phyloP scores from a whole-genome alignment of 768 basidiomycete genomes.

The Russula abietina region DNA sequence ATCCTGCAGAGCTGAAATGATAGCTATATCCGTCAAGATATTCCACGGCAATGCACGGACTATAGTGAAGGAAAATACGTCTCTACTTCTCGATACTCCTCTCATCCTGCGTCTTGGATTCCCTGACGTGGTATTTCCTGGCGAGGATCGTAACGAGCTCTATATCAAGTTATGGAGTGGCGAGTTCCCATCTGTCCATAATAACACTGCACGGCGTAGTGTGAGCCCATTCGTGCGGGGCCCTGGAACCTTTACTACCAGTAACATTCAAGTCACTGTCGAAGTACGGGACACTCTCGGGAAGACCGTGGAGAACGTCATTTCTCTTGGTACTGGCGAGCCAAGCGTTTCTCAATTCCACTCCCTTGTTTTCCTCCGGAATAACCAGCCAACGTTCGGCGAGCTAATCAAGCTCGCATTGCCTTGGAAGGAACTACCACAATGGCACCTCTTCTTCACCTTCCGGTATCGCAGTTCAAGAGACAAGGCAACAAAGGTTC shows the following conservation, averaged over 20 bases:
- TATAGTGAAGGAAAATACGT: conserved; percentile 78
- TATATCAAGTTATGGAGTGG: conserved; percentile 97
- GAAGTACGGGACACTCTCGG: conserved; percentile 80
- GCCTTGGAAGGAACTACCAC: conserved; percentile 56
- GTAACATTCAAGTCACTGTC: conserved; percentile 84
- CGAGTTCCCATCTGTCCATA: conserved; percentile 62
- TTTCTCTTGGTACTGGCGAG: conserved; percentile 84
- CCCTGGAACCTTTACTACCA: conserved; percentile 46
- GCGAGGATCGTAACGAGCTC: conserved; percentile 86
- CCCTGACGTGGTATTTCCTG: conserved; percentile 93
- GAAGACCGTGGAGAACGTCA: conserved; percentile 55
- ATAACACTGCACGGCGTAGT: conserved; percentile 46
- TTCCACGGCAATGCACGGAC: conserved; percentile 77
- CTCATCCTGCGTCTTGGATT: conserved; percentile 86
- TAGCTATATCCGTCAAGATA: conserved; percentile 79
- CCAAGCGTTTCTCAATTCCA: conserved; percentile 72
- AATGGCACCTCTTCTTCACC: conserved; percentile 92
- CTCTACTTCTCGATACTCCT: conserved; percentile 73
- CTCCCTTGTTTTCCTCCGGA: conserved; percentile 87
- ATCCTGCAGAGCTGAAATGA: conserved; percentile 67
- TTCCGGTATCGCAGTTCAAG: conserved; percentile 68
- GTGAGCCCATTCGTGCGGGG: conserved; percentile 55
- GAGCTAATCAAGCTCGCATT: conserved; percentile 88
- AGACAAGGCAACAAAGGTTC: conserved; percentile 40
- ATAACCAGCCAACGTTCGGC: conserved; percentile 84